Conservation (phyloP, 148 eudicot genomes). For the Pharnaceum exiguum region DNA sequence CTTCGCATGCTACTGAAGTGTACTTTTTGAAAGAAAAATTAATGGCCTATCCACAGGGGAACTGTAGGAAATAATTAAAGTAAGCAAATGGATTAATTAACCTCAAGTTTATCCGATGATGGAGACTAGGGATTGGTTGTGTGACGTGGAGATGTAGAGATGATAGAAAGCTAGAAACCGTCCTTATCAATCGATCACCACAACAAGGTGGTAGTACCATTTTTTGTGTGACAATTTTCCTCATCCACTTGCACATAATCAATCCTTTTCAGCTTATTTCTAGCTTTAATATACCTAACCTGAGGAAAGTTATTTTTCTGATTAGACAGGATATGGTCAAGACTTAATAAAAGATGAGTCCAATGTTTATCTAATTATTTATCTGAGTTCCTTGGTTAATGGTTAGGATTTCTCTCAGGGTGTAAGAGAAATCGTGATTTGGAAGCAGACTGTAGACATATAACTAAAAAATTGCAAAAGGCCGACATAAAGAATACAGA, state of each 20-base stretch:
- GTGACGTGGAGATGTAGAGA: conserved; percentile 20
- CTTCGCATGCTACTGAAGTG: conserved; percentile 22
- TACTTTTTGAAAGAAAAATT: not conserved
- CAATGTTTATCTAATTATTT: too few relatives aligned
- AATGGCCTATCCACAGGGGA: conserved; percentile 1
- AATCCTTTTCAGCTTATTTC: not conserved
- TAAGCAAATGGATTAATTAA: not conserved
- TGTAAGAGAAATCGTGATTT: conserved; percentile 3
- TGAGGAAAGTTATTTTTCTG: not conserved
- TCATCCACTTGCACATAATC: conserved; percentile 21
- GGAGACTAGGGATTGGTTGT: conserved; percentile 22
- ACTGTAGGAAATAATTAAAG: conserved; percentile 19
- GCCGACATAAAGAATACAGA: conserved; percentile 21
- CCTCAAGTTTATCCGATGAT: conserved; percentile 9
- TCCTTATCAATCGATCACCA: conserved; percentile 19
- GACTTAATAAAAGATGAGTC: too few relatives aligned
- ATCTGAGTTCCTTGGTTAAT: too few relatives aligned
- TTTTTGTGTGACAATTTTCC: conserved; percentile 3
- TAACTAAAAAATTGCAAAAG: not conserved
- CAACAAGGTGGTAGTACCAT: conserved; percentile 1
- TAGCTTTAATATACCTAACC: conserved; percentile 1
- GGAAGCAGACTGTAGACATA: not conserved
- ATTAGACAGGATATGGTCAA: conserved; percentile 7
- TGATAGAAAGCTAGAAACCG: conserved; percentile 1
- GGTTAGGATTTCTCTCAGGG: not conserved